phyloP scores from a whole-genome alignment of 2,329 filamentous ascomycete genomes.

The Penicillium vulpinum region DNA sequence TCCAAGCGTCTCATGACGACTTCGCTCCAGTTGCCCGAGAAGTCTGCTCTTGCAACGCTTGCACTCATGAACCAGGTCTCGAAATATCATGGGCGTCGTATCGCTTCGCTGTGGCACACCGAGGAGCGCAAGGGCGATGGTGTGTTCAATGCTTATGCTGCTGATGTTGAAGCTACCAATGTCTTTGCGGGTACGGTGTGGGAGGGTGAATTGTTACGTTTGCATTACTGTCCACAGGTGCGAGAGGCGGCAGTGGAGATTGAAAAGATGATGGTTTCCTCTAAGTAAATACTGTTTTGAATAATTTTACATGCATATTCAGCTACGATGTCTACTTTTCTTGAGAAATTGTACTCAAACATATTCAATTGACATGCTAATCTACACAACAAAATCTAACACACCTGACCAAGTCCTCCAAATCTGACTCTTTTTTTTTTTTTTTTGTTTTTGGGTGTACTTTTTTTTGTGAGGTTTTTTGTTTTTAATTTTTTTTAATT shows the following conservation, averaged over 20 bases:
- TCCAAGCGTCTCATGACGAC: conserved; percentile 84
- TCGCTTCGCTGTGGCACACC: conserved; percentile 86
- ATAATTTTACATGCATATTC: conserved; percentile 12
- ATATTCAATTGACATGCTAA: conserved; percentile 1
- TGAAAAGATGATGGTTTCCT: conserved; percentile 61
- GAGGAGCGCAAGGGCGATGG: conserved; percentile 93
- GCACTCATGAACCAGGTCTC: conserved; percentile 75
- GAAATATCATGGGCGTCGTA: conserved; percentile 77
- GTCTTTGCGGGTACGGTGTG: conserved; percentile 87
- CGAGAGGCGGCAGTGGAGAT: conserved; percentile 70
- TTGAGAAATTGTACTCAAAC: not conserved
- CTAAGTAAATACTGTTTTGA: conserved; percentile 27
- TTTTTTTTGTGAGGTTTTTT: not conserved
- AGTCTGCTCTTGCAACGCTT: conserved; percentile 77
- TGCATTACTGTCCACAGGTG: conserved; percentile 85
- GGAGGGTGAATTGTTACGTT: conserved; percentile 84
- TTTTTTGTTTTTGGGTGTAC: not conserved
- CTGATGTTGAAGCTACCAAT: conserved; percentile 80
- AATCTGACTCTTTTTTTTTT: not conserved
- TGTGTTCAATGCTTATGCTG: conserved; percentile 71
- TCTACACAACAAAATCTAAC: not conserved
- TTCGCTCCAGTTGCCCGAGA: conserved; percentile 84
- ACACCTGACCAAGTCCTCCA: not conserved
- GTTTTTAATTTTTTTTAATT: not conserved
- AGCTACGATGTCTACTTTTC: not conserved